Conservation (phyloP, 2,329 filamentous ascomycete genomes). For the Diatrype stigma region DNA sequence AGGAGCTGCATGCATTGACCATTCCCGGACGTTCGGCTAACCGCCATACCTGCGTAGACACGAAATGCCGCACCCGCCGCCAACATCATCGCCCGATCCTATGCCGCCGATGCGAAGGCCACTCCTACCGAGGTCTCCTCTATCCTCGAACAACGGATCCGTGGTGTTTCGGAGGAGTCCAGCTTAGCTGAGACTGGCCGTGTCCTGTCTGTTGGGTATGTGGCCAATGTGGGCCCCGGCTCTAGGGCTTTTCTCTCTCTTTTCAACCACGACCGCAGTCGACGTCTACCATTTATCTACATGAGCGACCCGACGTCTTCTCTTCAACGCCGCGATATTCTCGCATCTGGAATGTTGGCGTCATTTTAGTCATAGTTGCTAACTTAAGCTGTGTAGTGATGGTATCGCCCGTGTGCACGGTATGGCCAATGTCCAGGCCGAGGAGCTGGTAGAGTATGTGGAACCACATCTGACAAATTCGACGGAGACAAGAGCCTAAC, state of each 20-base stretch:
- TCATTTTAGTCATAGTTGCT: slow-evolving; percentile 16
- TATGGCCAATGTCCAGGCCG: slow-evolving; percentile 99
- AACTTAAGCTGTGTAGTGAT: slow-evolving; percentile 64
- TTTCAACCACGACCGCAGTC: slow-evolving; percentile 3
- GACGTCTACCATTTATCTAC: neutral
- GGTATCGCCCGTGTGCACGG: slow-evolving; percentile 99
- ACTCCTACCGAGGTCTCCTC: slow-evolving; percentile 97
- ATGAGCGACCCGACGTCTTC: neutral
- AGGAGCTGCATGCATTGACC: slow-evolving; percentile 14
- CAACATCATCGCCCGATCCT: slow-evolving; percentile 77
- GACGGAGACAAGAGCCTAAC: neutral
- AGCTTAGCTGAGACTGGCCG: slow-evolving; percentile 96
- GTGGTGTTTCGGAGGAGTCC: slow-evolving; percentile 96
- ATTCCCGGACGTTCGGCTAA: slow-evolving; percentile 53
- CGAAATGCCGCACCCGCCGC: slow-evolving; percentile 80
- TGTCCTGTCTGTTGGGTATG: slow-evolving; percentile 98
- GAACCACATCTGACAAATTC: slow-evolving; percentile 2
- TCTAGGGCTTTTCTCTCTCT: slow-evolving; percentile 24
- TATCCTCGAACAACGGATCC: slow-evolving; percentile 98
- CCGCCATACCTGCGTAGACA: slow-evolving; percentile 59
- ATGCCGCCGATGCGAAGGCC: slow-evolving; percentile 93
- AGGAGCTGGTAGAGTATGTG: slow-evolving; percentile 98
- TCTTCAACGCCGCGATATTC: neutral
- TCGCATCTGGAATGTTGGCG: no score
- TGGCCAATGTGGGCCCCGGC: slow-evolving; percentile 26